These are phyloP conservation scores for Wickerhamomyces chaumierensis DNA, from an alignment of 805 yeast species.

Conservation along the genomic window DNA sequence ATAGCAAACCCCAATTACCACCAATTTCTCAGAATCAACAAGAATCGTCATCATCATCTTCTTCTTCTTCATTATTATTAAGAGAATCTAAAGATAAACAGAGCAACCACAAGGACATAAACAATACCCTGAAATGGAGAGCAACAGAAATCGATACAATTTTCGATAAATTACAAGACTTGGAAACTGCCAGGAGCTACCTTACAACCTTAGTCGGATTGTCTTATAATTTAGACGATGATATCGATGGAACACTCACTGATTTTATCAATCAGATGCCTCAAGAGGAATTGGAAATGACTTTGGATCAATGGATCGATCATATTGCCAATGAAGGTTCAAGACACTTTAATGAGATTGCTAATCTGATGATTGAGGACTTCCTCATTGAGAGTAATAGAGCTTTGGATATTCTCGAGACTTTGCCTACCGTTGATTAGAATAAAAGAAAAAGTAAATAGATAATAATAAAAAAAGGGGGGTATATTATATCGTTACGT, in stretches of 20 bases:
- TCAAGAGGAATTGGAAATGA: constrained; percentile 53
- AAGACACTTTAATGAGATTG: constrained; percentile 32
- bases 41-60: no score
- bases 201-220: constrained; percentile 10
- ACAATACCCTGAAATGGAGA: constrained; percentile 13
- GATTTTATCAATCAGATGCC: constrained; percentile 61
- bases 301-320: constrained; percentile 59
- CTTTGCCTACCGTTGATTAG: constrained; percentile 20
- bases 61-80: no score
- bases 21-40: no score
- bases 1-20: no score
- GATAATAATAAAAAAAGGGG: no score
- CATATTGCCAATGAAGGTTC: constrained; percentile 45
- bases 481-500: no score
- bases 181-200: constrained; percentile 21
- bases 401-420: constrained; percentile 34
- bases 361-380: constrained; percentile 34
- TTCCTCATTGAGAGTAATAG: constrained; percentile 37
- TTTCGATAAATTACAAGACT: constrained; percentile 17
- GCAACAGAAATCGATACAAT: constrained; percentile 20
- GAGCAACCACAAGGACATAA: constrained; percentile 3
- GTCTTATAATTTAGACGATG: constrained; percentile 37
- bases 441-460: no score
- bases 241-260: constrained; percentile 53
- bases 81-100: no score